Evolutionary conservation across 169 alveolate species (phyloP).

Genomic region (Plasmodium gaboni): DNA sequence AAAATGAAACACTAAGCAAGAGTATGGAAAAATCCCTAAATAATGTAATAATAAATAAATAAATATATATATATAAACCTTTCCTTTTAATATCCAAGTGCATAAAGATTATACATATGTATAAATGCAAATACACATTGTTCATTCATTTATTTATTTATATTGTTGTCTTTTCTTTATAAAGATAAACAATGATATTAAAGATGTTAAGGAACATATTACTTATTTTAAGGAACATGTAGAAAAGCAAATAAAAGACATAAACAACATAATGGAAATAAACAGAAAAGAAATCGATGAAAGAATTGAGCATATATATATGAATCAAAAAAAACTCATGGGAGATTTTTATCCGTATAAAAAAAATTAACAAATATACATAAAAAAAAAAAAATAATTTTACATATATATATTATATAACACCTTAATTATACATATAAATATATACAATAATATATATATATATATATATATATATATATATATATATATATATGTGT

Average conservation of each 20-base stretch:
- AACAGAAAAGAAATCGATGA: constrained; percentile 51
- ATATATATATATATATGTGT: neutral
- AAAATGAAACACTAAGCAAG: constrained; percentile 50
- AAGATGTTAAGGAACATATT: constrained; percentile 30
- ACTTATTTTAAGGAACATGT: constrained; percentile 33
- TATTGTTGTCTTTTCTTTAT: constrained; percentile 3
- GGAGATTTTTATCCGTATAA: constrained; percentile 64
- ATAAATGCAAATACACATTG: neutral
- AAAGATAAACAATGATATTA: constrained; percentile 36
- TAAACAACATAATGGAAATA: constrained; percentile 12
- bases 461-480: constrained; percentile 17
- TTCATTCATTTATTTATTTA: neutral
- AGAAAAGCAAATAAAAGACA: constrained; percentile 33
- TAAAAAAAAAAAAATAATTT: neutral
- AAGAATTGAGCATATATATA: constrained; percentile 23
- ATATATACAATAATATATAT: neutral
- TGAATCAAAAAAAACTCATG: constrained; percentile 48
- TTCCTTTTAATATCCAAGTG: neutral
- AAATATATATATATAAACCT: neutral
- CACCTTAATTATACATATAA: neutral
- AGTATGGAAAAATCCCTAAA: constrained; percentile 31
- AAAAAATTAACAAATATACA: constrained; percentile 1
- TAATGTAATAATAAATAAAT: constrained; percentile 1
- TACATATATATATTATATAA: neutral
- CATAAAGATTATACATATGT: no score